Evolutionary conservation across 805 yeast species (phyloP).

Genomic region (Pichia cabralensis): DNA sequence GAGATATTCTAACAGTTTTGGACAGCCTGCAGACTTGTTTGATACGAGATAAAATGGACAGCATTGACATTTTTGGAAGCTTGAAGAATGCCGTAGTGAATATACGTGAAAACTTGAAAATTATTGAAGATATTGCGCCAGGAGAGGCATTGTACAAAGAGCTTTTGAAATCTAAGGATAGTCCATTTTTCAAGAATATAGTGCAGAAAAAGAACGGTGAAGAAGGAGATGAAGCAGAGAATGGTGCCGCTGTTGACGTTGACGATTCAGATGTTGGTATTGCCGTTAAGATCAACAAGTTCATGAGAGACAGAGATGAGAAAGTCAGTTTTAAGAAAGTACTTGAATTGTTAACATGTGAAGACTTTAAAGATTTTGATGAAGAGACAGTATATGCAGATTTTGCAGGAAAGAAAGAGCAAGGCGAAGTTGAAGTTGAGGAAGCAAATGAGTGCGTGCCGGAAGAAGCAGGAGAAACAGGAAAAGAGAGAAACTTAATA

Average conservation of each 20-base stretch:
- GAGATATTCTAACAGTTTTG: no score
- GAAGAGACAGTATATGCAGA: no score
- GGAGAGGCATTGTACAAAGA: conserved; percentile 1
- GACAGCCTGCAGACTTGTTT: no score
- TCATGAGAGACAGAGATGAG: no score
- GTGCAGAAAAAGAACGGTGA: conserved; percentile 19
- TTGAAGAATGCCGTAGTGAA: conserved; percentile 6
- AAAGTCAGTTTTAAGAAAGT: no score
- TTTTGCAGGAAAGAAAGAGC: no score
- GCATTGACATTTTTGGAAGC: conserved; percentile 2
- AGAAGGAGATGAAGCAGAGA: not conserved
- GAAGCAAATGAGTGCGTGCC: not conserved
- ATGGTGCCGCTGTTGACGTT: not conserved
- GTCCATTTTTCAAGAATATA: conserved; percentile 9
- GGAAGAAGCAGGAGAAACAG: not conserved
- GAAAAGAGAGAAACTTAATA: not conserved
- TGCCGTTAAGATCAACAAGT: no score
- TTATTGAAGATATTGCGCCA: conserved; percentile 10
- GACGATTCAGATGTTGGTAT: no score
- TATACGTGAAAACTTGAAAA: conserved; percentile 2
- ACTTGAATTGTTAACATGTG: no score
- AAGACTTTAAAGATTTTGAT: not conserved
- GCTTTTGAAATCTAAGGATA: conserved; percentile 18
- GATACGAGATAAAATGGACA: no score
- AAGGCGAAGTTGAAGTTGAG: not conserved